Evolutionary conservation across 768 basidiomycete species (phyloP).

Genomic region (Collybia mongolica): DNA sequence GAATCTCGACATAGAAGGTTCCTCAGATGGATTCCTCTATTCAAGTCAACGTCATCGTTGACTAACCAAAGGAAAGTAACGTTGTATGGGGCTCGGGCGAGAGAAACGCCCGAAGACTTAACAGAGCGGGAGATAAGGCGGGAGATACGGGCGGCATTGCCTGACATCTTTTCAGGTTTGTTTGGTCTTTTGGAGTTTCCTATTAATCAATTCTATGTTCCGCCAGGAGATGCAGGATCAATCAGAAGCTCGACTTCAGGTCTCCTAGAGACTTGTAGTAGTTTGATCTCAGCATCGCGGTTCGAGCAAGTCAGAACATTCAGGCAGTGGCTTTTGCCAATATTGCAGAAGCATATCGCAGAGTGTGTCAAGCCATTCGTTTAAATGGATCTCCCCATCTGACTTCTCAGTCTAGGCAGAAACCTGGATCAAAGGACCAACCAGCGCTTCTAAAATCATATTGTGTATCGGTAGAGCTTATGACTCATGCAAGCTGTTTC

Average conservation of each 20-base stretch:
- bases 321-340: slow-evolving; percentile 73
- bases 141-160: slow-evolving; percentile 63
- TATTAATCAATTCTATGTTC: not conserved
- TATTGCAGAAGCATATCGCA: slow-evolving; percentile 51
- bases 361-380: slow-evolving; percentile 34
- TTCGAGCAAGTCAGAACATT: slow-evolving; percentile 76
- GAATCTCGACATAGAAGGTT: slow-evolving; percentile 69
- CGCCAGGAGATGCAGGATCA: slow-evolving; percentile 28
- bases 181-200: not conserved
- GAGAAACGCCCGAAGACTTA: slow-evolving; percentile 69
- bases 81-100: slow-evolving; percentile 65
- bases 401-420: slow-evolving; percentile 9
- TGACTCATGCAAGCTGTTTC: slow-evolving; percentile 64
- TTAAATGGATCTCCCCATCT: not conserved
- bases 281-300: slow-evolving; percentile 54
- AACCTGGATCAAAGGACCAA: slow-evolving; percentile 26
- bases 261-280: slow-evolving; percentile 42
- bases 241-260: slow-evolving; percentile 32
- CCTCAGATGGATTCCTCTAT: slow-evolving; percentile 71
- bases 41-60: slow-evolving; percentile 55
- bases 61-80: slow-evolving; percentile 68
- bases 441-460: slow-evolving; percentile 50
- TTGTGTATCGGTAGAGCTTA: slow-evolving; percentile 54
- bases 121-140: slow-evolving; percentile 71
- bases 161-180: slow-evolving; percentile 66